Evolutionary conservation across 352 stramenopile species (phyloP).

Genomic region (Phytophthora podocarpi): DNA sequence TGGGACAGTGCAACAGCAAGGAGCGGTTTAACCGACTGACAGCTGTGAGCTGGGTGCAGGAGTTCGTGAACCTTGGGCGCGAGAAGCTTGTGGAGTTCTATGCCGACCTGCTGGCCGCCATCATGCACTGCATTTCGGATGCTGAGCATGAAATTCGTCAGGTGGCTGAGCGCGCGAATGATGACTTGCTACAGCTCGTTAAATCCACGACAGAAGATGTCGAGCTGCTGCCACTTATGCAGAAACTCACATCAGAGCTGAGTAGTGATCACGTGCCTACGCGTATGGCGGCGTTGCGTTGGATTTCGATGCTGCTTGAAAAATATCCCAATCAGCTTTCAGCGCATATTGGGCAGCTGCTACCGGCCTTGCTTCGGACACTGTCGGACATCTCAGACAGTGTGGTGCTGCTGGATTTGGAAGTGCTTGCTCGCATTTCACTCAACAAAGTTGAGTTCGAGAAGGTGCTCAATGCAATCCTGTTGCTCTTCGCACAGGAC

Average conservation of each 20-base stretch:
- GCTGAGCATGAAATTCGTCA: slow-evolving; percentile 96
- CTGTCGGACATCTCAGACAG: slow-evolving; percentile 96
- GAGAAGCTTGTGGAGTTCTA: slow-evolving; percentile 97
- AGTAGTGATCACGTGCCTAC: slow-evolving; percentile 96
- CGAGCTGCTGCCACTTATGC: slow-evolving; percentile 93
- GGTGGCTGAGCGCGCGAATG: slow-evolving; percentile 96
- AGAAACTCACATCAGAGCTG: slow-evolving; percentile 95
- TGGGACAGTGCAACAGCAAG: slow-evolving; percentile 97
- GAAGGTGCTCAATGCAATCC: slow-evolving; percentile 94
- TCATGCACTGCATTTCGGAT: slow-evolving; percentile 98
- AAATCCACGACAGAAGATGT: slow-evolving; percentile 90
- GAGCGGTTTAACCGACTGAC: slow-evolving; percentile 97
- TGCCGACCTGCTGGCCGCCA: slow-evolving; percentile 94
- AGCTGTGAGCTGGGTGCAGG: slow-evolving; percentile 97
- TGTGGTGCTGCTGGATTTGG: slow-evolving; percentile 96
- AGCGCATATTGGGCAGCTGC: slow-evolving; percentile 90
- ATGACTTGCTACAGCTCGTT: slow-evolving; percentile 96
- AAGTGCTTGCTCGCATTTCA: slow-evolving; percentile 96
- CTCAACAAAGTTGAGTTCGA: slow-evolving; percentile 93
- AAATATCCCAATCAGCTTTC: slow-evolving; percentile 95
- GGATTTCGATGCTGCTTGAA: slow-evolving; percentile 99
- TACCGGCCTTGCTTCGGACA: slow-evolving; percentile 96
- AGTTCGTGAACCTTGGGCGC: slow-evolving; percentile 96
- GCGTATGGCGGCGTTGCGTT: slow-evolving; percentile 93
- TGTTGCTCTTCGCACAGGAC: slow-evolving; percentile 94